phyloP scores from a whole-genome alignment of 352 stramenopile species.

The Halophytophthora batemanensis region DNA sequence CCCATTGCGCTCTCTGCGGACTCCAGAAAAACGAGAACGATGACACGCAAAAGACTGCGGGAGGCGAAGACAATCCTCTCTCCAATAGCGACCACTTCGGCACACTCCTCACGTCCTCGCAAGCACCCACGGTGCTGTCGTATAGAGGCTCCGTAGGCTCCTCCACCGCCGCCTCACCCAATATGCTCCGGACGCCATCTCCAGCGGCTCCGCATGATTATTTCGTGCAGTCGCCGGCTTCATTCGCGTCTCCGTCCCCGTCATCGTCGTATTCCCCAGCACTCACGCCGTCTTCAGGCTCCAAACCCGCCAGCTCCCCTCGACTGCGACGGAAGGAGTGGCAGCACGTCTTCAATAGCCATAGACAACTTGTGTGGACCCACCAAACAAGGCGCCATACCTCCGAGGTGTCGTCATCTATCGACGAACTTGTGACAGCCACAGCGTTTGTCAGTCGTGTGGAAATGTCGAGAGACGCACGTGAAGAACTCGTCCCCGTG shows the following conservation, averaged over 20 bases:
- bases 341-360: conserved; percentile 17
- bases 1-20: conserved; percentile 42
- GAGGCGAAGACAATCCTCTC: too few relatives aligned
- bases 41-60: conserved; percentile 3
- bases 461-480: conserved; percentile 10
- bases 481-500: conserved; percentile 21
- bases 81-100: conserved; percentile 18
- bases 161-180: conserved; percentile 13
- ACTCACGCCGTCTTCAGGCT: background rate
- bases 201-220: background rate
- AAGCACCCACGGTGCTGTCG: conserved; percentile 28
- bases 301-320: background rate
- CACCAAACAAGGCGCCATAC: conserved; percentile 1
- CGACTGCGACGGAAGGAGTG: conserved; percentile 39
- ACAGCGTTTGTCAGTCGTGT: conserved; percentile 46
- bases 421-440: conserved; percentile 24
- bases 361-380: conserved; percentile 36
- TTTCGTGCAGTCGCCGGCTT: too few relatives aligned
- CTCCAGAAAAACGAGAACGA: conserved; percentile 35
- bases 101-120: conserved; percentile 26
- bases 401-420: background rate
- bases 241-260: background rate
- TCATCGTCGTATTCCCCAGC: conserved; percentile 1
- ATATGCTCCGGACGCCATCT: background rate
- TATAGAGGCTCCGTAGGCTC: conserved; percentile 17